Evolutionary conservation across 768 basidiomycete species (phyloP), one percentile per base, ranked within the genome.

Genomic region (Boletus subparvulus): DNA sequence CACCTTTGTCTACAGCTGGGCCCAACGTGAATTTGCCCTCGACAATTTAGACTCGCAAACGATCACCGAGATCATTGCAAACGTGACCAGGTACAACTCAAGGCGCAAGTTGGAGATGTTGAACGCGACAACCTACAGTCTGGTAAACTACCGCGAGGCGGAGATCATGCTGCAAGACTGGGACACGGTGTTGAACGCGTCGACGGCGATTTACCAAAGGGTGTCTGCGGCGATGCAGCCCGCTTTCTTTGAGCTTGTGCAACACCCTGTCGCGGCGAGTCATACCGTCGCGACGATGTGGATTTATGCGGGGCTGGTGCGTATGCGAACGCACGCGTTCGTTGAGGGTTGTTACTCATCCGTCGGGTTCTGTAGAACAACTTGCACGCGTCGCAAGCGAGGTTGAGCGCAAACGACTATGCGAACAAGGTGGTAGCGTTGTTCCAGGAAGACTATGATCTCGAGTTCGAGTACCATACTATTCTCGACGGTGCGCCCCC

Each of bases 51-150:
- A 50, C 28, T 40, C 50, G n/a, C 39, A 50, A 12, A 50, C 28
- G 41, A 81, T 89, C 53, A 76, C 88, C 16, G 37, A 37, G 37
- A 17, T 37, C 37, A 37, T 37, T 26, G 77, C 70, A 16, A 84
- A 85, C 61, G 65, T 83, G 37, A 83, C 83, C 10, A 72, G 76
- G 26, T 83, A 78, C 71, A 85, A 84, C 62, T 76, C 84, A 3
- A 73, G 83, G 40, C 71, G 84, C 52, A 89, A 89, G 72, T 84
- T 84, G 0, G 88, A 90, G 73, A 72, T 88, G 30, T 68, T 85
- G 59, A 84, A 83, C 65, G 56, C 76, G 8, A 85, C 84, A 2
- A 85, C 83, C 0, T 90, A 77, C 70, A 86, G 83, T 56, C 65
- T 88, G 60, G 75, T 76, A 47, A 83, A 86, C 66, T 89, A 88